phyloP scores from a whole-genome alignment of 164 flowering plant genomes.

The Taxillus chinensis region DNA sequence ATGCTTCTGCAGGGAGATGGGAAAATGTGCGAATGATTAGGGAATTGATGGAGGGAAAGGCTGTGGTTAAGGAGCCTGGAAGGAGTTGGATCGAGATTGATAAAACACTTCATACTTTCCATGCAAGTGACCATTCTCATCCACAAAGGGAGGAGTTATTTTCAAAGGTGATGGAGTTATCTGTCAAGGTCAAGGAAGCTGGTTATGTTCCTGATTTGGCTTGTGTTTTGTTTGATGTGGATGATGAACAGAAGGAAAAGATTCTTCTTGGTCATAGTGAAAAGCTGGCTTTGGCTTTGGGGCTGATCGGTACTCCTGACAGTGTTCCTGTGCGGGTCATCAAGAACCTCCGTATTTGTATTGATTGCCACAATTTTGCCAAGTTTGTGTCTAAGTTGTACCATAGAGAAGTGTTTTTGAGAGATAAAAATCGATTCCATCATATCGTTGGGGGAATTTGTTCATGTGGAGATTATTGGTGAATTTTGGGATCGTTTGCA shows the following conservation, averaged over 20 bases:
- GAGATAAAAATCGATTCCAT: slow-evolving; percentile 60
- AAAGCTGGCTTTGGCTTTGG: slow-evolving; percentile 52
- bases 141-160: slow-evolving; percentile 39
- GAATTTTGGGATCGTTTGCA: slow-evolving; percentile 6
- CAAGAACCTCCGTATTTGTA: slow-evolving; percentile 59
- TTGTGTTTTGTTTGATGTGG: slow-evolving; percentile 53
- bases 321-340: slow-evolving; percentile 34
- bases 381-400: slow-evolving; percentile 36
- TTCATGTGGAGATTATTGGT: slow-evolving; percentile 69
- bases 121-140: slow-evolving; percentile 54
- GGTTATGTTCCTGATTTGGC: slow-evolving; percentile 59
- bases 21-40: slow-evolving; percentile 44
- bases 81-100: slow-evolving; percentile 56
- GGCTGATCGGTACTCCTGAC: slow-evolving; percentile 26
- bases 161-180: slow-evolving; percentile 35
- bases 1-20: slow-evolving; percentile 63
- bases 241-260: slow-evolving; percentile 60
- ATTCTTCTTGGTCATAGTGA: slow-evolving; percentile 51
- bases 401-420: slow-evolving; percentile 31
- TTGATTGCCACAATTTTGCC: slow-evolving; percentile 63
- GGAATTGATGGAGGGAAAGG: slow-evolving; percentile 41
- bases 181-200: slow-evolving; percentile 34
- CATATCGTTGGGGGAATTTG: slow-evolving; percentile 39
- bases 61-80: slow-evolving; percentile 58
- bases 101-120: slow-evolving; percentile 44